phyloP scores from a whole-genome alignment of 163 green algal genomes.

The Chlamydomonas reinhardtii region DNA sequence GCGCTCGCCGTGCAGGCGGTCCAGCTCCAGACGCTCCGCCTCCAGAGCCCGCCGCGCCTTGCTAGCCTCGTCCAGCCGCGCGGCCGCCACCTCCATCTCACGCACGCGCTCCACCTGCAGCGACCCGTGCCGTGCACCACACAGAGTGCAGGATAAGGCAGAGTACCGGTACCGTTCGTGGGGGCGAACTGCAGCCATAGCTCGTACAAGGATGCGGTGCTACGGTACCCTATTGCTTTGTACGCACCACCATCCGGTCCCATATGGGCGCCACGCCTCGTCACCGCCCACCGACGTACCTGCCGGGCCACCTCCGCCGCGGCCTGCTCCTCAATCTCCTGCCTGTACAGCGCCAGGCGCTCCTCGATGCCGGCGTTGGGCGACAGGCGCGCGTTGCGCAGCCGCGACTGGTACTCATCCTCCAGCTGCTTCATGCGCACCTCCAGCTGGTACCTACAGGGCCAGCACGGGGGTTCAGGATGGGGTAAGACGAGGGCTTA shows the following conservation, averaged over 20 bases:
- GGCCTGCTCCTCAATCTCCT: conserved; percentile 68
- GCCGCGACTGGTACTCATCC: conserved; percentile 49
- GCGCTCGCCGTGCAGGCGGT: conserved; percentile 61
- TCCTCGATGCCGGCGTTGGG: conserved; percentile 63
- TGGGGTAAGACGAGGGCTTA: too few relatives aligned
- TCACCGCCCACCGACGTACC: conserved; percentile 12
- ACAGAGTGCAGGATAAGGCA: not conserved
- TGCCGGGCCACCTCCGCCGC: conserved; percentile 61
- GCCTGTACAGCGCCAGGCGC: conserved; percentile 64
- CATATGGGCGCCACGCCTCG: not conserved
- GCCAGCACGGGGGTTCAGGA: too few relatives aligned
- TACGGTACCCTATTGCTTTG: too few relatives aligned
- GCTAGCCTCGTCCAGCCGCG: conserved; percentile 59
- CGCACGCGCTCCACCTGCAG: conserved; percentile 64
- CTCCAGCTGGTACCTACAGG: conserved; percentile 47
- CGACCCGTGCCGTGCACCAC: not conserved
- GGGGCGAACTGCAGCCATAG: too few relatives aligned
- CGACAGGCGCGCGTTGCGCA: conserved; percentile 34
- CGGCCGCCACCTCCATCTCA: conserved; percentile 62
- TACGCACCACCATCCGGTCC: too few relatives aligned
- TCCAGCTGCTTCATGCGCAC: conserved; percentile 64
- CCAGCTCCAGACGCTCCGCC: conserved; percentile 62
- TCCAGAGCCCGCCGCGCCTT: conserved; percentile 59
- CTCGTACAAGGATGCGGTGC: too few relatives aligned
- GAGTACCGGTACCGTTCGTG: not conserved